Conservation (phyloP, 2,329 filamentous ascomycete species). For the Alternaria viburni region DNA sequence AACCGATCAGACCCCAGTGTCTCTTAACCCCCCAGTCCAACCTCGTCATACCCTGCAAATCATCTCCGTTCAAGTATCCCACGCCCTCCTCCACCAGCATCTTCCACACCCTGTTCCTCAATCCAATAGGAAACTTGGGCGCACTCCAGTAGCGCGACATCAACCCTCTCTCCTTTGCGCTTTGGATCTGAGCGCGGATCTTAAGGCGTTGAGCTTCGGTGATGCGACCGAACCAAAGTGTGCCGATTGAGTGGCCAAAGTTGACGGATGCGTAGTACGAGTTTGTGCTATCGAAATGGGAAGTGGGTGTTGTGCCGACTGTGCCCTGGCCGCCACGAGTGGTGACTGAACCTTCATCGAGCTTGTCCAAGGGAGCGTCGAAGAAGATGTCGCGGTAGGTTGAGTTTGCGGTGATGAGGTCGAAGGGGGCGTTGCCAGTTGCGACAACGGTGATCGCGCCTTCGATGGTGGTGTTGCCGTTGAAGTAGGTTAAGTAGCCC, state of each 20-base stretch:
- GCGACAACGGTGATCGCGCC: constrained; percentile 61
- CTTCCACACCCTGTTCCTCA: constrained; percentile 63
- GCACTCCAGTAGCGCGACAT: constrained; percentile 65
- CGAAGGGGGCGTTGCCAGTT: constrained; percentile 60
- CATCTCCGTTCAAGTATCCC: constrained; percentile 65
- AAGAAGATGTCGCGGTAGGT: constrained; percentile 63
- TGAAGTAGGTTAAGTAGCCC: constrained; percentile 59
- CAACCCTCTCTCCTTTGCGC: constrained; percentile 59
- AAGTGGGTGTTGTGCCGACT: constrained; percentile 47
- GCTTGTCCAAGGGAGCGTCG: constrained; percentile 55
- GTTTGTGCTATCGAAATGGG: constrained; percentile 57
- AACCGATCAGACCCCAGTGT: constrained; percentile 34
- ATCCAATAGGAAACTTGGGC: constrained; percentile 60
- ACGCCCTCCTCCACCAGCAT: constrained; percentile 61
- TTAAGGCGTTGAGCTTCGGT: constrained; percentile 53
- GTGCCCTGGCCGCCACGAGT: constrained; percentile 52
- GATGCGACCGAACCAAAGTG: constrained; percentile 56
- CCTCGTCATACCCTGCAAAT: constrained; percentile 57
- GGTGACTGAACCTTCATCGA: constrained; percentile 40
- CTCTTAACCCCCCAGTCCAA: constrained; percentile 54
- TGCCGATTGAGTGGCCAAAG: constrained; percentile 62
- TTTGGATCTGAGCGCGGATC: constrained; percentile 59
- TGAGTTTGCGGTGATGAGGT: constrained; percentile 53
- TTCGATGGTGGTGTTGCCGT: constrained; percentile 50
- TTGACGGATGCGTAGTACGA: constrained; percentile 71